Percentiles rank a stretch among this genome's conserved stretches.
Conservation (phyloP, 2,329 filamentous ascomycete genomes). For the Hortaea werneckii region DNA sequence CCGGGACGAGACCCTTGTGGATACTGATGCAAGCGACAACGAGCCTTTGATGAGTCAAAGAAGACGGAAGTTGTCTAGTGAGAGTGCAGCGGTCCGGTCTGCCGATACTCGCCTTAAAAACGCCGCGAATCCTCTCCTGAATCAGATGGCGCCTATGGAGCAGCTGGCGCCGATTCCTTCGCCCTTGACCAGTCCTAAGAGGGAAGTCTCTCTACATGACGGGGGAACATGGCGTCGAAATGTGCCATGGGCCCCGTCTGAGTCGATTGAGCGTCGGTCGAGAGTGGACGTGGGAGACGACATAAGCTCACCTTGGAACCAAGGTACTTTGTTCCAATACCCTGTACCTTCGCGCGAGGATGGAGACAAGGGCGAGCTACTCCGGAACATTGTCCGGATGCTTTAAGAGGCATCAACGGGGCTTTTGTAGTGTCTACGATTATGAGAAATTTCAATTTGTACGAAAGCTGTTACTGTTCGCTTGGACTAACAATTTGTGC, state of each 20-base stretch:
- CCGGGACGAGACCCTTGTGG: neutral
- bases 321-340: too few species aligned
- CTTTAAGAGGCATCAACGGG: neutral
- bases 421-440: neutral
- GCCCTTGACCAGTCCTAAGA: neutral
- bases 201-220: neutral
- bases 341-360: neutral
- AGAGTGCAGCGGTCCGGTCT: neutral
- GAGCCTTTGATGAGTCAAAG: slow-evolving; percentile 6
- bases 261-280: neutral
- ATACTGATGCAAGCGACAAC: slow-evolving; percentile 3
- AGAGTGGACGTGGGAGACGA: neutral
- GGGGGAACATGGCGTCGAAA: neutral
- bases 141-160: neutral
- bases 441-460: too few species aligned
- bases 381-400: neutral
- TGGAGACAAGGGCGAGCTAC: neutral
- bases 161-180: neutral
- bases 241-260: neutral
- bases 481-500: too few species aligned
- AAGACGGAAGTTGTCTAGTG: neutral
- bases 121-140: neutral
- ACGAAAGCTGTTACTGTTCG: too few species aligned
- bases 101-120: neutral
- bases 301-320: neutral